phyloP scores from a whole-genome alignment of 1,139 yeast species.

The Pneumocystis murina region DNA sequence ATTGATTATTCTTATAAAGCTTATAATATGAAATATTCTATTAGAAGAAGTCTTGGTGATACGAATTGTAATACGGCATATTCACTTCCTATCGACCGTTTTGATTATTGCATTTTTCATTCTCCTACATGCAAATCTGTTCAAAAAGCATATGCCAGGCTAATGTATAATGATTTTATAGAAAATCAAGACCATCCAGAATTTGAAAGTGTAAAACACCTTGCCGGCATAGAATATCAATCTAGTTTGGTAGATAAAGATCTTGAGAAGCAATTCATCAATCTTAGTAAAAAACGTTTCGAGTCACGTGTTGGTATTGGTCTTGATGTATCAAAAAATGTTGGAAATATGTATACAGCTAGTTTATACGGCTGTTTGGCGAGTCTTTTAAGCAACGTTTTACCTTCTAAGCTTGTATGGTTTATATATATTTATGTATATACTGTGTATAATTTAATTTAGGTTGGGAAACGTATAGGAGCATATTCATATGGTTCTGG shows the following conservation, averaged over 20 bases:
- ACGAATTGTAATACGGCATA: slow-evolving; percentile 15
- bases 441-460: not conserved
- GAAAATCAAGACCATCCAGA: slow-evolving; percentile 58
- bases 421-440: slow-evolving; percentile 16
- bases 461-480: slow-evolving; percentile 55
- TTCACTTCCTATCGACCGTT: slow-evolving; percentile 38
- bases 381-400: slow-evolving; percentile 63
- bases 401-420: slow-evolving; percentile 54
- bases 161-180: slow-evolving; percentile 74
- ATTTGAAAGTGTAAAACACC: slow-evolving; percentile 24
- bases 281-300: slow-evolving; percentile 56
- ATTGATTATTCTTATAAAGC: slow-evolving; percentile 71
- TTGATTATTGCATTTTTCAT: slow-evolving; percentile 93
- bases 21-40: slow-evolving; percentile 67
- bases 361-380: slow-evolving; percentile 80
- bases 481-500: slow-evolving; percentile 97
- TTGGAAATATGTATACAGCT: slow-evolving; percentile 98
- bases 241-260: slow-evolving; percentile 63
- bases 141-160: slow-evolving; percentile 80
- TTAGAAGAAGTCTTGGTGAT: slow-evolving; percentile 20
- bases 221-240: slow-evolving; percentile 55
- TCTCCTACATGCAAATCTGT: slow-evolving; percentile 97
- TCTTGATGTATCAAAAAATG: slow-evolving; percentile 78
- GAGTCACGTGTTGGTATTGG: slow-evolving; percentile 66
- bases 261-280: slow-evolving; percentile 74